Base-by-base conservation (phyloP, 495 filamentous ascomycete species). In the Cercophora sp. region DNA sequence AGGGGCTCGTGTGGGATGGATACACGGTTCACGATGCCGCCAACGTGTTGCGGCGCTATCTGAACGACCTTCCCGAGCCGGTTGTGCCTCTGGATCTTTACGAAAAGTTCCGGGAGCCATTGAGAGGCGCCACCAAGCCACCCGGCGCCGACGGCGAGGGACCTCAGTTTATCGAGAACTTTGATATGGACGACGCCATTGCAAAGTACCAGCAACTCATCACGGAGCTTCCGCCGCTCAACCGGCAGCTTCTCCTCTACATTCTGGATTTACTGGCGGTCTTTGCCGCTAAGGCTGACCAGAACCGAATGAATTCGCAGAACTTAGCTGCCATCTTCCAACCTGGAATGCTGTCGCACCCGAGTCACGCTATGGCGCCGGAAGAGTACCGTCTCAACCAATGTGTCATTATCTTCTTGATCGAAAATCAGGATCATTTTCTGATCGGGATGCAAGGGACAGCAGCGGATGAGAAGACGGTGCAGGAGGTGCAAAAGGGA, bases 1-100 rank as follows among this genome's bases (percentile, higher is more conserved):
- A 99, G 68, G 93, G 93, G 13, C 72, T 97, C 35, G 88, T 96
- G 62, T 99, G 93, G 93, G 85, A 87, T 39, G 93, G 93, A 13
- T 99, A 96, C 70, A 99, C 94, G 1, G 93, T 99, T 13, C 93
- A 99, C 70, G 93, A 99, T 80, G 93, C 93, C 15, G 93, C 93
- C 59, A 97, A 96, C 61, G 92, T 99, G 41, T 80, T 99, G 32
- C 84, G 94, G 49, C 84, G 93, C 53, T 99, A 97, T 63, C 77
- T 99, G 49, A 97, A 96, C 67, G 87, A 93, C 63, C 75, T 99
- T 15, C 93, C 86, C 4, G 92, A 99, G 66, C 93, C 93, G 1
- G 96, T 99, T 54, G 91, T 99, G 13, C 93, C 93, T 2, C 74
- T 96, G 36, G 88, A 96, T 61, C 88, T 96, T 52, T 99, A 99